Evolutionary conservation across 768 basidiomycete genomes (phyloP).

Genomic region (Glaciozyma antarctica): DNA sequence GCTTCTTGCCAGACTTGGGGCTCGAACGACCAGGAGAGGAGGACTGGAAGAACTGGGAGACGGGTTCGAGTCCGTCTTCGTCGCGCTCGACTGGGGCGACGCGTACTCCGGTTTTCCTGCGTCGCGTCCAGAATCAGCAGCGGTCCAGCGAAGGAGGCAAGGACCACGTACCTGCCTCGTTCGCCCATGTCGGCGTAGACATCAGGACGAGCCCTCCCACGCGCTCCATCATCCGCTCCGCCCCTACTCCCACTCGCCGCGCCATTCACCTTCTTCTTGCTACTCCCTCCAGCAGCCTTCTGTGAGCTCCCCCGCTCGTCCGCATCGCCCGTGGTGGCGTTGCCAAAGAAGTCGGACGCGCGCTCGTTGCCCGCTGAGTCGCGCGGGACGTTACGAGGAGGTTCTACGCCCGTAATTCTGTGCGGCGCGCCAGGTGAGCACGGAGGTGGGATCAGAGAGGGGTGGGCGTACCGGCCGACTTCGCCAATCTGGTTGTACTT

Average conservation of each 20-base stretch:
- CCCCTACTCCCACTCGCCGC: background rate
- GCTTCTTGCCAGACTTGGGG: constrained; percentile 2
- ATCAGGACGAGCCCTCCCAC: background rate
- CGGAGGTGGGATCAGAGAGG: background rate
- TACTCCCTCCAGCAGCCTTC: background rate
- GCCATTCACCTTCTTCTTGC: background rate
- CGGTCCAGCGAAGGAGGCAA: background rate
- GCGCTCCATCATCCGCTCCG: background rate
- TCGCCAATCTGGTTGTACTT: constrained; percentile 27
- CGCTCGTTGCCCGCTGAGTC: constrained; percentile 27
- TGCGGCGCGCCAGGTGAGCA: no score
- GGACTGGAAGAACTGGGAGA: constrained; percentile 38
- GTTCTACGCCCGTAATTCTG: constrained; percentile 37
- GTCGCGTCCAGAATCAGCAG: no score
- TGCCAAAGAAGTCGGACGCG: constrained; percentile 20
- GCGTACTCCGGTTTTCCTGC: constrained; percentile 23
- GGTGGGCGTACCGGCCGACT: constrained; percentile 11
- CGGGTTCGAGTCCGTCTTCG: constrained; percentile 40
- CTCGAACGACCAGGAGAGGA: constrained; percentile 1
- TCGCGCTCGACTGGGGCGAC: background rate
- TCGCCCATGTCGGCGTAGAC: constrained; percentile 1
- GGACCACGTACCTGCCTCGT: background rate
- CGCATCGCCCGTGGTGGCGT: background rate
- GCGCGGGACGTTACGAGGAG: constrained; percentile 37
- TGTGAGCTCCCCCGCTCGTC: background rate